Conservation (phyloP, 129 eudicot genomes). For the Kitagawia praeruptora region DNA sequence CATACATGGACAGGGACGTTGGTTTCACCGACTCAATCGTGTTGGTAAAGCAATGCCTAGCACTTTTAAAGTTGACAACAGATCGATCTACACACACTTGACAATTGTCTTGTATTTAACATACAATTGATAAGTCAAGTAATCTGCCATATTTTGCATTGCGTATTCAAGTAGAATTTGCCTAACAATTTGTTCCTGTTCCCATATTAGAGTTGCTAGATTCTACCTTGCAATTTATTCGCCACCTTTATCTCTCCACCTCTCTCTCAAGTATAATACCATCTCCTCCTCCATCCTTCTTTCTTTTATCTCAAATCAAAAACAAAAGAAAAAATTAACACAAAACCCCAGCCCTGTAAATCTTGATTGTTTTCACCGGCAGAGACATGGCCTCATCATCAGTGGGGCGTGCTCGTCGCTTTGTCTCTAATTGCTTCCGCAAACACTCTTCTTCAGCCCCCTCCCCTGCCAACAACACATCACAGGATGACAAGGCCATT, state of each 20-base stretch:
- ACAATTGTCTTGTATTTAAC: no score
- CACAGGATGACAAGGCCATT: conserved; percentile 20
- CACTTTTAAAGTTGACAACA: not conserved
- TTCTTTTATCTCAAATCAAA: not conserved
- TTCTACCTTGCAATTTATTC: conserved; percentile 21
- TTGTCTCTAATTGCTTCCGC: conserved; percentile 41
- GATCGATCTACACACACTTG: not conserved
- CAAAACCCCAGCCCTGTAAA: not conserved
- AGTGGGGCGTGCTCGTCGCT: conserved; percentile 52
- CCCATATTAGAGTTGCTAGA: not conserved
- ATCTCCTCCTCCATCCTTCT: not conserved
- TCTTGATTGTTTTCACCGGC: conserved; percentile 12
- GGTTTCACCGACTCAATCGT: not conserved
- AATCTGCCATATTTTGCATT: no score
- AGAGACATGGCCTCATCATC: conserved; percentile 13
- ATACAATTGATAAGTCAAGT: no score
- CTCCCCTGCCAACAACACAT: conserved; percentile 1
- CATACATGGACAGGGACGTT: not conserved
- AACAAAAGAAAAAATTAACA: not conserved
- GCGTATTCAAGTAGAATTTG: not conserved
- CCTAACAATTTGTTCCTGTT: not conserved
- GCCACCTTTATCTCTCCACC: conserved; percentile 40
- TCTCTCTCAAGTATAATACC: not conserved
- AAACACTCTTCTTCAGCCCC: conserved; percentile 21
- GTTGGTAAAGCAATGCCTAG: not conserved